Evolutionary conservation across 1,139 yeast species (phyloP).

Genomic region (Yamadazyma dushanensis): DNA sequence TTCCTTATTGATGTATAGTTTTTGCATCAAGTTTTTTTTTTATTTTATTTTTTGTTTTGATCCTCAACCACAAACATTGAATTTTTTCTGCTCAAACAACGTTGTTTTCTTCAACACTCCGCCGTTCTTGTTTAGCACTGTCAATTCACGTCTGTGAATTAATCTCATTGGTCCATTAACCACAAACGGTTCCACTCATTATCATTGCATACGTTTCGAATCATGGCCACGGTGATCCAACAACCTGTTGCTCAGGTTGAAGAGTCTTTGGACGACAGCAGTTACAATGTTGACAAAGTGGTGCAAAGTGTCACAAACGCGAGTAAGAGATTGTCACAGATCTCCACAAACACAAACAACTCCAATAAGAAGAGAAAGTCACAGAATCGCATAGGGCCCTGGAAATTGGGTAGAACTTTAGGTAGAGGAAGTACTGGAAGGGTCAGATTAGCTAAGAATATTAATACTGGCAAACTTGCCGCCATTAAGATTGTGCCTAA

Average conservation of each 20-base stretch:
- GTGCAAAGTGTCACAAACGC: conserved; percentile 62
- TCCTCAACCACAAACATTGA: neutral
- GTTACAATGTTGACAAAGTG: conserved; percentile 43
- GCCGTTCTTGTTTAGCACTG: too few relatives aligned
- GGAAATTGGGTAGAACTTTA: conserved; percentile 92
- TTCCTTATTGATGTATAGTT: neutral
- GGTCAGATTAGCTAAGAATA: conserved; percentile 87
- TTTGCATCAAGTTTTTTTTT: neutral
- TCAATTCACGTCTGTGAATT: too few relatives aligned
- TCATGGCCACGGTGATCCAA: conserved; percentile 2
- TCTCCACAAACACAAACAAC: conserved; percentile 54
- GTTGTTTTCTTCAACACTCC: neutral
- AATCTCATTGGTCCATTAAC: too few relatives aligned
- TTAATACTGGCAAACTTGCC: conserved; percentile 81
- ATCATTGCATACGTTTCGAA: neutral
- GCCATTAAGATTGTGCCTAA: conserved; percentile 97
- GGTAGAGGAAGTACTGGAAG: conserved; percentile 97
- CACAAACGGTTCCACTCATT: neutral
- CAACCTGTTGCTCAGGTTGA: too few relatives aligned
- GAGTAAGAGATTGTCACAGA: conserved; percentile 62
- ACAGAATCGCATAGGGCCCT: conserved; percentile 86
- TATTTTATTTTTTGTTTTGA: neutral
- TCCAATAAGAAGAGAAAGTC: conserved; percentile 54
- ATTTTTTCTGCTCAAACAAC: neutral
- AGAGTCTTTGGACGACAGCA: conserved; percentile 3